Conservation (phyloP, 441 rosid genomes). For the Pelargonium myrrhifolium region DNA sequence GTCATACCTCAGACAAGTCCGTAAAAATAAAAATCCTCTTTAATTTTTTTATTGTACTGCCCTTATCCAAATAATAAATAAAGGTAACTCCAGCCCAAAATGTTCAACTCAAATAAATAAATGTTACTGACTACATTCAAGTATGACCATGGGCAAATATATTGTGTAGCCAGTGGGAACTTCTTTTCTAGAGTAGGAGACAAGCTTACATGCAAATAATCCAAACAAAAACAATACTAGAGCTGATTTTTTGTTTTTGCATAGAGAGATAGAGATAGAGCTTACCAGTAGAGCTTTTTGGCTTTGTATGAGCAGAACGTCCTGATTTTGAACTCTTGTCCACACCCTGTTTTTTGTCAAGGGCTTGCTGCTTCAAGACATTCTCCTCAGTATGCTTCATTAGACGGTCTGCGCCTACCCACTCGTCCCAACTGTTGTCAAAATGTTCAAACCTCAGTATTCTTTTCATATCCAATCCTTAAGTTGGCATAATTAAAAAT, state of each 20-base stretch:
- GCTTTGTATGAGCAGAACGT: slow-evolving; percentile 65
- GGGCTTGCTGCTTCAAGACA: slow-evolving; percentile 72
- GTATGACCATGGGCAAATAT: background rate
- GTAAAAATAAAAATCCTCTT: no score
- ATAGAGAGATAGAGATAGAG: background rate
- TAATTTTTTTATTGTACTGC: no score
- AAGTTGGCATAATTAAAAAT: background rate
- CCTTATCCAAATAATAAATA: no score
- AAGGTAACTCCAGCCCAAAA: no score
- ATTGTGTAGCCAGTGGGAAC: background rate
- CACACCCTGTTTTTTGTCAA: slow-evolving; percentile 67
- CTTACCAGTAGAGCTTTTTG: slow-evolving; percentile 69
- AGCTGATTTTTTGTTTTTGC: background rate
- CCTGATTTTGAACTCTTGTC: slow-evolving; percentile 79
- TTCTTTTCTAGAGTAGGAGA: background rate
- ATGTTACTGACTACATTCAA: background rate
- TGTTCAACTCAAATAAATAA: no score
- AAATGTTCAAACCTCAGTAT: slow-evolving; percentile 47
- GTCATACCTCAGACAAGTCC: no score
- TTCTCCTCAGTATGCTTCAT: slow-evolving; percentile 81
- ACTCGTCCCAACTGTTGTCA: slow-evolving; percentile 98
- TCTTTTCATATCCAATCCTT: slow-evolving; percentile 35
- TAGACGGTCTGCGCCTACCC: slow-evolving; percentile 86
- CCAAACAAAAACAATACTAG: background rate
- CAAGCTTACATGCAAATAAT: background rate